phyloP scores from a whole-genome alignment of 768 basidiomycete species.

The Cystobasidium tubakii region DNA sequence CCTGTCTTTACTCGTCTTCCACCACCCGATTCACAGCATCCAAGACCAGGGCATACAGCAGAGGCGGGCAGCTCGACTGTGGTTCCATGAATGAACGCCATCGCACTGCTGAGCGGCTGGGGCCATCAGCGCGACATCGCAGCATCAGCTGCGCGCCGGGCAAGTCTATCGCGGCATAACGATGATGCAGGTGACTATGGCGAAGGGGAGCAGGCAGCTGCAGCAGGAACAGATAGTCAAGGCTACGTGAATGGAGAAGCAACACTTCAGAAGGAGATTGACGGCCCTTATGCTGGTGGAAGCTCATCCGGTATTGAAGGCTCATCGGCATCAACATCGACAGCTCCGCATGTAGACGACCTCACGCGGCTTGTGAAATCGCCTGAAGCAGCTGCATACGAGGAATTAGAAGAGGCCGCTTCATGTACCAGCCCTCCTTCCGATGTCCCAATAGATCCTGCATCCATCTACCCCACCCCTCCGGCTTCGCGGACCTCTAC shows the following conservation, averaged over 20 bases:
- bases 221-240: neutral
- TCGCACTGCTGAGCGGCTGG: slow-evolving; percentile 15
- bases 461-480: slow-evolving; percentile 8
- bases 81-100: slow-evolving; percentile 18
- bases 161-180: slow-evolving; percentile 13
- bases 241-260: neutral
- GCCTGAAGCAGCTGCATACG: slow-evolving; percentile 18
- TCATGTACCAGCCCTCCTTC: neutral
- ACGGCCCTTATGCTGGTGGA: neutral
- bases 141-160: neutral
- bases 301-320: neutral
- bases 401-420: slow-evolving; percentile 1
- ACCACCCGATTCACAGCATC: neutral
- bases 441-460: neutral
- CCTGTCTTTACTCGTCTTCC: neutral
- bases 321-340: neutral
- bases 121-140: neutral
- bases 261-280: neutral
- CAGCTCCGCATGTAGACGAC: neutral
- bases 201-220: neutral
- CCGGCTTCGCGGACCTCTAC: neutral
- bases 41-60: too few species aligned
- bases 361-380: neutral
- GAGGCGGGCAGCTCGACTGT: slow-evolving; percentile 2
- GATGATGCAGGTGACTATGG: neutral